These are phyloP conservation scores for Candida yuanshanica DNA, from an alignment of 805 yeast species.

Conservation along the genomic window DNA sequence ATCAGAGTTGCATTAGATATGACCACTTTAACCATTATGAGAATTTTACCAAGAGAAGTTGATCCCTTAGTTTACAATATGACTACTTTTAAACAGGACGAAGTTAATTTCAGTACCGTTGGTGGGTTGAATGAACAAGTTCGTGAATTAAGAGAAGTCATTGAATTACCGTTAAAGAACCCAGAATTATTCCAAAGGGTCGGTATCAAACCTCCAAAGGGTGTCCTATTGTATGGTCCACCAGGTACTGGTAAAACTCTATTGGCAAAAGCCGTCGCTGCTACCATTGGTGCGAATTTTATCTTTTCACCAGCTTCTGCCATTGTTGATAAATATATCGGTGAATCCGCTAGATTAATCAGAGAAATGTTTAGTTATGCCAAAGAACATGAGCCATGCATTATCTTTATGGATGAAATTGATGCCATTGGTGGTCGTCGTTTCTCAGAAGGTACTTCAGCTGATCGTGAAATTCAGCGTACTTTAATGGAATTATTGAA, in stretches of 20 bases:
- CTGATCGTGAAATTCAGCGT: conserved; percentile 97
- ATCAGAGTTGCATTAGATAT: conserved; percentile 95
- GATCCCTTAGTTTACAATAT: conserved; percentile 97
- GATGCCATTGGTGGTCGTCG: conserved; percentile 99
- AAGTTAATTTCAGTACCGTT: conserved; percentile 86
- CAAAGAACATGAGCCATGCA: conserved; percentile 96
- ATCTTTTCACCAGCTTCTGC: conserved; percentile 98
- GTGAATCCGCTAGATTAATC: conserved; percentile 93
- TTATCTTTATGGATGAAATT: conserved; percentile 96
- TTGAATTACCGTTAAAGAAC: conserved; percentile 92
- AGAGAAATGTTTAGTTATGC: conserved; percentile 99
- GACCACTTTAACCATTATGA: conserved; percentile 96
- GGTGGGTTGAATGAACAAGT: conserved; percentile 97
- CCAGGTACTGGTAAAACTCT: conserved; percentile 98
- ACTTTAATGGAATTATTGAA: conserved; percentile 94
- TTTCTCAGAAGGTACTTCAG: conserved; percentile 96
- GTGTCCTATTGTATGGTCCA: conserved; percentile 93
- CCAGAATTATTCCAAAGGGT: conserved; percentile 94
- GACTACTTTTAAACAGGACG: conserved; percentile 98
- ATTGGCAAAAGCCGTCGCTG: conserved; percentile 96
- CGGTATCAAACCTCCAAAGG: conserved; percentile 98
- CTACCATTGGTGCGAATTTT: conserved; percentile 96
- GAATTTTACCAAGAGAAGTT: conserved; percentile 94
- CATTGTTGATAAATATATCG: conserved; percentile 95
- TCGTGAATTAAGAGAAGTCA: conserved; percentile 94